These are phyloP conservation scores for Penicillium herquei DNA, from an alignment of 495 filamentous ascomycete species.

Conservation along the genomic window DNA sequence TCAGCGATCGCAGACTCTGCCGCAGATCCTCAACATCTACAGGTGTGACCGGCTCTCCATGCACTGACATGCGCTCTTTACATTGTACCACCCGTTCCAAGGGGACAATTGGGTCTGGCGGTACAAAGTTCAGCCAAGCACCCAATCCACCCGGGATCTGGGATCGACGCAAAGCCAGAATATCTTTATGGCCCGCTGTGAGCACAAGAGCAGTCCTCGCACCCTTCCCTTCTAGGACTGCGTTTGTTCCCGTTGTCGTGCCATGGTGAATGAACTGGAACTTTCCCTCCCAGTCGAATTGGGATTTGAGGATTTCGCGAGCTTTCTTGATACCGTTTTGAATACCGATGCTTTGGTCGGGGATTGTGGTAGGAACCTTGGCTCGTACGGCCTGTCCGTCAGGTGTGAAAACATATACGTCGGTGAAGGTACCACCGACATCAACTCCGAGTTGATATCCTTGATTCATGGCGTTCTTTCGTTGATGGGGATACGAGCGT, in stretches of 20 bases:
- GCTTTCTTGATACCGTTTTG: slow-evolving; percentile 41
- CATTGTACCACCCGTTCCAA: slow-evolving; percentile 49
- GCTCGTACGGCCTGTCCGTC: slow-evolving; percentile 38
- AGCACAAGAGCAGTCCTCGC: slow-evolving; percentile 40
- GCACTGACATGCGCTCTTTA: slow-evolving; percentile 44
- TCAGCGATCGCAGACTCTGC: slow-evolving; percentile 26
- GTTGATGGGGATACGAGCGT: too few species aligned
- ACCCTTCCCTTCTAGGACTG: slow-evolving; percentile 42
- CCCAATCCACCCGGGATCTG: slow-evolving; percentile 51
- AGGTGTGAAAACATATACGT: slow-evolving; percentile 46
- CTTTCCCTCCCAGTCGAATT: slow-evolving; percentile 23
- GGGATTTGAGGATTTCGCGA: slow-evolving; percentile 25
- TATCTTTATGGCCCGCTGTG: slow-evolving; percentile 43
- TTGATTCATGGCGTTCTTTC: not conserved
- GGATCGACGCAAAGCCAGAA: slow-evolving; percentile 39
- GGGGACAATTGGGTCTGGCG: slow-evolving; percentile 49
- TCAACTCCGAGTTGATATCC: slow-evolving; percentile 41
- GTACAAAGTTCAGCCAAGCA: slow-evolving; percentile 47
- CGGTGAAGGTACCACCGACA: slow-evolving; percentile 51
- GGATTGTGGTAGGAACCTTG: slow-evolving; percentile 48
- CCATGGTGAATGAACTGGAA: slow-evolving; percentile 42
- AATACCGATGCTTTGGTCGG: slow-evolving; percentile 50
- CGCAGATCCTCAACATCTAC: slow-evolving; percentile 41
- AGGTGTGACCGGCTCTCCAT: slow-evolving; percentile 36
- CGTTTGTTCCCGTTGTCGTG: slow-evolving; percentile 42